phyloP scores from a whole-genome alignment of 257 asterid genomes.

The Solanum gracilifrons region DNA sequence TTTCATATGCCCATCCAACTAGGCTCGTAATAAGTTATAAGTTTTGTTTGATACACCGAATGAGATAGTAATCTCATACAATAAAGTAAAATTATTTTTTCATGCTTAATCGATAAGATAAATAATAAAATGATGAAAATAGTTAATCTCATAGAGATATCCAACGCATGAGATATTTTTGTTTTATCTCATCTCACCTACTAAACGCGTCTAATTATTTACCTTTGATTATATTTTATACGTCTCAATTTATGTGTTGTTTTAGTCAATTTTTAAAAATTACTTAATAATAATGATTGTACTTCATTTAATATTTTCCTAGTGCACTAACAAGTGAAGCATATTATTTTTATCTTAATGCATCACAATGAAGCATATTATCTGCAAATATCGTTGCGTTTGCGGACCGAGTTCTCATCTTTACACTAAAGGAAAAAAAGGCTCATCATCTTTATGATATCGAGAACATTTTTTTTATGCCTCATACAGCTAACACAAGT shows the following conservation, averaged over 20 bases:
- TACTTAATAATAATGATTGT: too few relatives aligned
- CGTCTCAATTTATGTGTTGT: too few relatives aligned
- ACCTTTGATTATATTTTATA: too few relatives aligned
- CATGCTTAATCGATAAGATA: neutral
- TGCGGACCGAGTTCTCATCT: neutral
- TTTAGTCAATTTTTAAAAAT: too few relatives aligned
- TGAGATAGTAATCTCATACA: neutral
- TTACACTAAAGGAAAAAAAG: neutral
- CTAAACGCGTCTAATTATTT: too few relatives aligned
- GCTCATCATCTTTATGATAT: neutral
- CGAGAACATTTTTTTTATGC: neutral
- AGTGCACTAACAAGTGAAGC: neutral
- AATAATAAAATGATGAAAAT: too few relatives aligned
- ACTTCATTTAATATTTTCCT: too few relatives aligned
- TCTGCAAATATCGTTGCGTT: neutral
- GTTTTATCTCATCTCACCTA: neutral
- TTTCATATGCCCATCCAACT: too few relatives aligned
- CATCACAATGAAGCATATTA: neutral
- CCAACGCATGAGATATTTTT: neutral
- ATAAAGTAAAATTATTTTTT: neutral
- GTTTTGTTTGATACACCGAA: too few relatives aligned
- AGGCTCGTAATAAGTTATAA: too few relatives aligned
- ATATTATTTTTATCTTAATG: neutral
- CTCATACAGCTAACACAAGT: neutral
- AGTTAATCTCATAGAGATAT: neutral